Conservation (phyloP, 495 filamentous ascomycete species). For the Trypethelium eluteriae region DNA sequence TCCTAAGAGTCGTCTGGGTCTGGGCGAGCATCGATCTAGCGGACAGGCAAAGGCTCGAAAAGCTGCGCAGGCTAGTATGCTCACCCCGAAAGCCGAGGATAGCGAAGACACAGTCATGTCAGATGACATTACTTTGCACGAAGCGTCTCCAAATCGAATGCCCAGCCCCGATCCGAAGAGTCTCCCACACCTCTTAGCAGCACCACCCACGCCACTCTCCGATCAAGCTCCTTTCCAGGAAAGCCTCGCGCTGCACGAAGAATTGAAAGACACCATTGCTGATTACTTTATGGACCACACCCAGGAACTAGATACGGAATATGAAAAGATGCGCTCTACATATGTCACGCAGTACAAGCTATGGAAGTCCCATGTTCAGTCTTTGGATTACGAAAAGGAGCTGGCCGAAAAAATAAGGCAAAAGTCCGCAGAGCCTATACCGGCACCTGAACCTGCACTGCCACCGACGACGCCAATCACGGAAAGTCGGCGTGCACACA, state of each 20-base stretch:
- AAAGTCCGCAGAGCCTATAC: conserved; percentile 33
- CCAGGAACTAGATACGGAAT: background rate
- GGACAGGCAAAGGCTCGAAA: conserved; percentile 4
- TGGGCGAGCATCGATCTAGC: conserved; percentile 7
- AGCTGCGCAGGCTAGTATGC: conserved; percentile 9
- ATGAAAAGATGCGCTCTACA: conserved; percentile 9
- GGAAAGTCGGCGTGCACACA: conserved; percentile 53
- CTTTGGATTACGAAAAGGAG: conserved; percentile 19
- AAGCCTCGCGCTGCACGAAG: conserved; percentile 21
- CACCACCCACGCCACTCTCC: conserved; percentile 30
- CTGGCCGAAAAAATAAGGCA: conserved; percentile 23
- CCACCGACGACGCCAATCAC: conserved; percentile 21
- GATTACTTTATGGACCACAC: conserved; percentile 14
- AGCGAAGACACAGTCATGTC: conserved; percentile 20
- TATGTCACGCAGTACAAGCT: conserved; percentile 6
- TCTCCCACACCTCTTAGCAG: conserved; percentile 34
- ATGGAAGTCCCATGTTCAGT: conserved; percentile 16
- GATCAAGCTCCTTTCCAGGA: conserved; percentile 25
- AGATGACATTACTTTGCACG: conserved; percentile 17
- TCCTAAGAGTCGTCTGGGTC: conserved; percentile 13
- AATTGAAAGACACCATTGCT: conserved; percentile 15
- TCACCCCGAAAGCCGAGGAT: conserved; percentile 26
- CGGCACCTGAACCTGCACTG: conserved; percentile 18
- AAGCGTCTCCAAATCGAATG: conserved; percentile 17
- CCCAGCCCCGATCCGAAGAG: conserved; percentile 27